Evolutionary conservation across 1,139 yeast genomes (phyloP), one percentile per base, ranked within the genome.

Genomic region (Hyphopichia buzzinii): DNA sequence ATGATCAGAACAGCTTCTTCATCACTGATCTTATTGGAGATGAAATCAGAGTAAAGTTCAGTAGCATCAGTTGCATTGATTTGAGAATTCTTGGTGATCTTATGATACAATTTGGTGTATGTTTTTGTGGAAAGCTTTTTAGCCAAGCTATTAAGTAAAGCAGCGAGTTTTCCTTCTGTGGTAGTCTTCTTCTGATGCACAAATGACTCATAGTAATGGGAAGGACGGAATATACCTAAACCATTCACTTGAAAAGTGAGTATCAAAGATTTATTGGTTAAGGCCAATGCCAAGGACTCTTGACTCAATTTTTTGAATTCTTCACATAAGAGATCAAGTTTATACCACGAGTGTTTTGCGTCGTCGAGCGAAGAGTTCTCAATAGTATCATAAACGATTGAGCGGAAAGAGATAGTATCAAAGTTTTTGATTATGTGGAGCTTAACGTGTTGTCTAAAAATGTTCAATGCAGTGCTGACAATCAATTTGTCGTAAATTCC

Each of bases 281-380:
- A 17, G 11, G 42, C 38, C 11, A 57, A 37, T 2, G 54, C 35
- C 26, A 62, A 44, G 3, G 81, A 71, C 50, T 85, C 92, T 40
- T 72, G 72, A 27, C 79, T 67, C 35, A 72, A 70, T 36, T 74
- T 79, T 41, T 72, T 74, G 39, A 84, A 69, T 49, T 87, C 95
- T 39, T 75, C 79, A 52, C 90, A 82, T 25, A 84, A 60, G 3
- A 82, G 67, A 39, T 76, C 77, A 38, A 84, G 72, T 43, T 79
- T 74, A 33, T 69, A 61, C 88, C 90, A 83, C 16, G 53, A 40
- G 7, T 39, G 32, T 30, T 38, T 46, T 10, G 33, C 34, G 42
- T 32, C 51, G 38, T 34, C n/a, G 22, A 28, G 29, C 3, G 45
- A 31, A 17, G 46, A 33, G n/a, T 38, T 34, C 13, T 41, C 42